Evolutionary conservation across 495 filamentous ascomycete species (phyloP).

Genomic region (Aspergillus egyptiacus): DNA sequence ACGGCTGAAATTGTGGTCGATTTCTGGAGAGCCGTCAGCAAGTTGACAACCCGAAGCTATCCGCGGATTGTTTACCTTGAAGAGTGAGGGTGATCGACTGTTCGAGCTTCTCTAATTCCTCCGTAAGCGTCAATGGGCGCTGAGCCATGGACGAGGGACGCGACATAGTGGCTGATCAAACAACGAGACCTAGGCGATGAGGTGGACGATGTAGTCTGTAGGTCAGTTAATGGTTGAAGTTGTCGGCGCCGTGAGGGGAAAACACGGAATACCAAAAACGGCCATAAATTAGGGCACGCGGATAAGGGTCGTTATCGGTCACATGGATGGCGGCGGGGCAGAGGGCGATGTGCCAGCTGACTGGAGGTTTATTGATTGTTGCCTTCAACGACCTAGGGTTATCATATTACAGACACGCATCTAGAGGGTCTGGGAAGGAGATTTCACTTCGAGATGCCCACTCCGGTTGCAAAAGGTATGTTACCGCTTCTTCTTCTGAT

Average conservation of each 20-base stretch:
- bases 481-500: constrained; percentile 1
- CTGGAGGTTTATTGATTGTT: constrained; percentile 6
- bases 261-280: constrained; percentile 27
- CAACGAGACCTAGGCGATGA: no score
- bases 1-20: constrained; percentile 96
- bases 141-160: constrained; percentile 47
- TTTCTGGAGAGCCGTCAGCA: constrained; percentile 52
- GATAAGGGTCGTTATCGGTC: constrained; percentile 34
- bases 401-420: not conserved
- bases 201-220: not conserved
- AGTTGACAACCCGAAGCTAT: not conserved
- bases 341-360: constrained; percentile 7
- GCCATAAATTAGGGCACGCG: constrained; percentile 29
- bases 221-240: constrained; percentile 11
- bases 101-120: constrained; percentile 93
- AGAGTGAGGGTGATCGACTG: constrained; percentile 94
- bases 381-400: constrained; percentile 7
- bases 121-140: constrained; percentile 73
- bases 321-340: constrained; percentile 24
- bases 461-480: constrained; percentile 51
- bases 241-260: constrained; percentile 19
- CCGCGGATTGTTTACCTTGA: constrained; percentile 57
- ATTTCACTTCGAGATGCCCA: constrained; percentile 38
- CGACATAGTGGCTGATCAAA: constrained; percentile 49
- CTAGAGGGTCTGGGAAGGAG: not conserved